Evolutionary conservation across 2,329 filamentous ascomycete genomes (phyloP).

Genomic region (Colletotrichum sidae): DNA sequence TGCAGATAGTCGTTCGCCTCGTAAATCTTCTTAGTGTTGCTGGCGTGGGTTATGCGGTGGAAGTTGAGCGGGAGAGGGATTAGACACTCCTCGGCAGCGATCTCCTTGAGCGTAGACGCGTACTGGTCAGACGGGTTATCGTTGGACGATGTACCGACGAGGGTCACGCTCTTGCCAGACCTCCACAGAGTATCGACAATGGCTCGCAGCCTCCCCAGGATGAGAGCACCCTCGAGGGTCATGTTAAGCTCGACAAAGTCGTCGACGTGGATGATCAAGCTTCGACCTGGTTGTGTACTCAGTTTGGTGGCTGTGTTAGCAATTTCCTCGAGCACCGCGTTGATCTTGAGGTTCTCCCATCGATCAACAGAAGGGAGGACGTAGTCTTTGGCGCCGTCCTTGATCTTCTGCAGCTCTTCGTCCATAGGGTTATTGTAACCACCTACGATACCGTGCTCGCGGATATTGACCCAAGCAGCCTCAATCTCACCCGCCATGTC

Average conservation of each 20-base stretch:
- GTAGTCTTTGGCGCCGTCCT: constrained; percentile 48
- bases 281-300: constrained; percentile 45
- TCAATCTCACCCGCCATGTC: constrained; percentile 42
- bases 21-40: constrained; percentile 37
- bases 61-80: constrained; percentile 44
- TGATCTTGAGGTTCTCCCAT: constrained; percentile 73
- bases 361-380: constrained; percentile 54
- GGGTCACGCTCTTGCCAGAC: constrained; percentile 76
- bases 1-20: constrained; percentile 51
- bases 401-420: constrained; percentile 58
- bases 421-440: constrained; percentile 48
- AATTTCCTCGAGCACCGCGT: constrained; percentile 67
- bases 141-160: constrained; percentile 81
- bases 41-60: constrained; percentile 38
- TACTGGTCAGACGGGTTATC: constrained; percentile 61
- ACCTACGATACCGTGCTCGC: constrained; percentile 40
- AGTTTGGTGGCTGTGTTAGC: constrained; percentile 35
- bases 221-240: constrained; percentile 74
- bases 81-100: constrained; percentile 55
- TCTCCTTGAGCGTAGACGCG: constrained; percentile 51
- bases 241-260: constrained; percentile 84
- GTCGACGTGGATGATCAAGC: constrained; percentile 80
- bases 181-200: constrained; percentile 79
- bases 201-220: constrained; percentile 77
- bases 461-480: constrained; percentile 41